phyloP scores from a whole-genome alignment of 1,139 yeast species.

The Pichia sp. region DNA sequence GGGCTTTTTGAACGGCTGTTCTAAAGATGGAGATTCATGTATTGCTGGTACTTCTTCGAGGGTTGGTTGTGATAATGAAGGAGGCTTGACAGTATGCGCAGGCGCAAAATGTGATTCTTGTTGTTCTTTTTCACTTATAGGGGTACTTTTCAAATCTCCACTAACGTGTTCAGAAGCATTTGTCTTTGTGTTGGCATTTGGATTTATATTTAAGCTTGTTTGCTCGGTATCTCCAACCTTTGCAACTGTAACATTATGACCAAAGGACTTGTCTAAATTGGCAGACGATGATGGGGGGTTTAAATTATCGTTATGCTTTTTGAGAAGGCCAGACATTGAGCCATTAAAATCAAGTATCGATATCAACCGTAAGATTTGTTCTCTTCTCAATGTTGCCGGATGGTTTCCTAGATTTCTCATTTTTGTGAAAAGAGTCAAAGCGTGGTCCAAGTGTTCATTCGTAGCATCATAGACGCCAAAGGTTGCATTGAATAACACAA shows the following conservation, averaged over 20 bases:
- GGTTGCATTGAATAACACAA: conserved; percentile 71
- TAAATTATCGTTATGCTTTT: conserved; percentile 53
- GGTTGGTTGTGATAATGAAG: background rate
- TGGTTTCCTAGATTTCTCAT: conserved; percentile 76
- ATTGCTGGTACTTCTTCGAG: background rate
- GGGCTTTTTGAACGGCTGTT: background rate
- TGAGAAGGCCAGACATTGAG: conserved; percentile 52
- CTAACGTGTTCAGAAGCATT: background rate
- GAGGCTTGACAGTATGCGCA: background rate
- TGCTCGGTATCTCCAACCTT: background rate
- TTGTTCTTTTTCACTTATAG: background rate
- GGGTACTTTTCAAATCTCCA: background rate
- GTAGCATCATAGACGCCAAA: conserved; percentile 83
- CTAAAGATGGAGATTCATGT: background rate
- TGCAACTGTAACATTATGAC: conserved; percentile 10
- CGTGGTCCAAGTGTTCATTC: conserved; percentile 66
- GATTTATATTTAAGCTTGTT: background rate
- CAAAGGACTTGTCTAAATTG: conserved; percentile 16
- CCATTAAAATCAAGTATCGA: conserved; percentile 66
- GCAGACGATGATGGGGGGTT: conserved; percentile 27
- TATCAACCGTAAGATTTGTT: conserved; percentile 63
- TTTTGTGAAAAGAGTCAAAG: conserved; percentile 61
- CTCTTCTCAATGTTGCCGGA: conserved; percentile 71
- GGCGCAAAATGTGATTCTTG: background rate
- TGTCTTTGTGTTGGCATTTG: background rate